Conservation (phyloP, 768 basidiomycete species). For the Leucocoprinus leucothites region DNA sequence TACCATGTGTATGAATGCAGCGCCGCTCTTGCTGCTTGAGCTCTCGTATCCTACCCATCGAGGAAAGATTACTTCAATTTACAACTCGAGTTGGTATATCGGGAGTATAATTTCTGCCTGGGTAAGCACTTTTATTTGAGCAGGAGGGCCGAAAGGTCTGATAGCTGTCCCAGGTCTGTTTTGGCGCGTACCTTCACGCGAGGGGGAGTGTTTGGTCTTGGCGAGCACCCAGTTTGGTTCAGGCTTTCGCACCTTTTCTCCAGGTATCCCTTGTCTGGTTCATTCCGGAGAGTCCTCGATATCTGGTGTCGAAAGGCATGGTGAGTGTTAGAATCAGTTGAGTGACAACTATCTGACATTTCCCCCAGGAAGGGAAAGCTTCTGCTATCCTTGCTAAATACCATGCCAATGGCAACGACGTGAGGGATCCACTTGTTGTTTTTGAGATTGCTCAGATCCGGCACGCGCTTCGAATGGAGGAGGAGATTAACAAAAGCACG, state of each 20-base stretch:
- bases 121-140: conserved; percentile 21
- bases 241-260: conserved; percentile 53
- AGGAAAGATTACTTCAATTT: conserved; percentile 59
- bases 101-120: conserved; percentile 64
- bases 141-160: not conserved
- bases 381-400: conserved; percentile 62
- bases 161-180: conserved; percentile 31
- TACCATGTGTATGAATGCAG: conserved; percentile 58
- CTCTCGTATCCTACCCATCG: conserved; percentile 69
- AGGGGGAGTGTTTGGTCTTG: conserved; percentile 52
- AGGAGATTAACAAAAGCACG: conserved; percentile 44
- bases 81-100: conserved; percentile 74
- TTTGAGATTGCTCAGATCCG: conserved; percentile 66
- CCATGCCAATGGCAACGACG: conserved; percentile 61
- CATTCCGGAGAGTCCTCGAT: conserved; percentile 67
- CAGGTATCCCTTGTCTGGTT: conserved; percentile 60
- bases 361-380: conserved; percentile 51
- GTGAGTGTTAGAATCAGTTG: conserved; percentile 27
- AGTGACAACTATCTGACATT: not conserved
- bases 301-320: conserved; percentile 57
- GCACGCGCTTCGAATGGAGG: conserved; percentile 63
- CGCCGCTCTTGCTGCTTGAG: conserved; percentile 62
- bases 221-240: conserved; percentile 63
- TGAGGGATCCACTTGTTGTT: conserved; percentile 55
- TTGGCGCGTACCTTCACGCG: conserved; percentile 36